phyloP scores from a whole-genome alignment of 2,329 filamentous ascomycete genomes.

The Drechslerella dactyloides region DNA sequence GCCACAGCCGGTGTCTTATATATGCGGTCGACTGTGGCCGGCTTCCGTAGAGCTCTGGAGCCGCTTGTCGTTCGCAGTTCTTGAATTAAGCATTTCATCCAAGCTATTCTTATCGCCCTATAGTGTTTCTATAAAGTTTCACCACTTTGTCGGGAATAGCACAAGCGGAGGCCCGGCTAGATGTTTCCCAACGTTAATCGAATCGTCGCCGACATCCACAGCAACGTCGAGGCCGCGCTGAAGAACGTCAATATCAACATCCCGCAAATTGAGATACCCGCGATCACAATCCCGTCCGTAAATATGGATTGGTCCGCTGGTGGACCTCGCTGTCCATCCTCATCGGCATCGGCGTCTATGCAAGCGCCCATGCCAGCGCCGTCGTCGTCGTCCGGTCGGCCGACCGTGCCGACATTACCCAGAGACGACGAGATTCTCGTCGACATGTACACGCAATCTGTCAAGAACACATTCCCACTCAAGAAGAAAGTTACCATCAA shows the following conservation, averaged over 20 bases:
- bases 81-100: too few relatives aligned
- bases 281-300: conserved; percentile 20
- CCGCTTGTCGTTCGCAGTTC: too few relatives aligned
- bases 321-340: neutral
- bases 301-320: neutral
- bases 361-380: neutral
- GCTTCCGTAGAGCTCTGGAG: too few relatives aligned
- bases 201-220: conserved; percentile 19
- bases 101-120: too few relatives aligned
- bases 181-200: conserved; percentile 23
- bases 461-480: conserved; percentile 30
- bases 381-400: conserved; percentile 15
- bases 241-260: conserved; percentile 14
- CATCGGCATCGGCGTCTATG: neutral
- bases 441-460: conserved; percentile 23
- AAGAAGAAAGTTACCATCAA: conserved; percentile 32
- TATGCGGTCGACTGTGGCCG: too few relatives aligned
- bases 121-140: too few relatives aligned
- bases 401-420: conserved; percentile 26
- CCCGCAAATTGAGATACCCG: conserved; percentile 5
- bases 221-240: conserved; percentile 29
- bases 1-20: too few relatives aligned
- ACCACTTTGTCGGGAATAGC: too few relatives aligned
- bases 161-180: neutral
- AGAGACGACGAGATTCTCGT: conserved; percentile 43